phyloP scores from a whole-genome alignment of 1,284 basidiomycete genomes.

The Taiwanofungus camphoratus region DNA sequence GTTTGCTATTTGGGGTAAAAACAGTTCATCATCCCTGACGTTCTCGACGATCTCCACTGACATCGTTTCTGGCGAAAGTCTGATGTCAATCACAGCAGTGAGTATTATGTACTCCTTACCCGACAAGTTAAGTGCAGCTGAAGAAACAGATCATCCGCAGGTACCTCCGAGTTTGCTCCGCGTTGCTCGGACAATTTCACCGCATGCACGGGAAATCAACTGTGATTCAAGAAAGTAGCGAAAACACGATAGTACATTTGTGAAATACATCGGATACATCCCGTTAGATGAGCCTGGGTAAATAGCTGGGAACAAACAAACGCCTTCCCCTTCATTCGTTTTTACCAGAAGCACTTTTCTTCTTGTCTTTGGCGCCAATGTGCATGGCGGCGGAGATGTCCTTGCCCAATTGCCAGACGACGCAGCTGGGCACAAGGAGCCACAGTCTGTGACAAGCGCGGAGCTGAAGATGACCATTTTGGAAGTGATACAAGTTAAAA shows the following conservation, averaged over 20 bases:
- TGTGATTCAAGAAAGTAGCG: not conserved
- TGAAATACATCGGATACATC: not conserved
- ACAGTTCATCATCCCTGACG: too few species aligned
- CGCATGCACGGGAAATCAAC: not conserved
- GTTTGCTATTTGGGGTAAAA: too few species aligned
- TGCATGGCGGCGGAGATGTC: conserved; percentile 47
- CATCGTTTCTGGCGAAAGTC: too few species aligned
- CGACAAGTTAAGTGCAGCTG: too few species aligned
- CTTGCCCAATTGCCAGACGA: conserved; percentile 48
- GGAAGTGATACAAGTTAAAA: conserved; percentile 5
- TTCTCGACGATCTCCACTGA: too few species aligned
- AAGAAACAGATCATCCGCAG: not conserved
- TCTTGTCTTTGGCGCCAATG: conserved; percentile 27
- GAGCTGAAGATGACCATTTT: not conserved
- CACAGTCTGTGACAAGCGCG: conserved; percentile 46
- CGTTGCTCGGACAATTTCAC: not conserved
- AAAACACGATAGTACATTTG: not conserved
- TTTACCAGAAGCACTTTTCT: conserved; percentile 24
- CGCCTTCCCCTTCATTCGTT: conserved; percentile 15
- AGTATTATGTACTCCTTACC: too few species aligned
- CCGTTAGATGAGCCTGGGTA: not conserved
- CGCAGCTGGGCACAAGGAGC: conserved; percentile 62
- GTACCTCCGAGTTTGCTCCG: conserved; percentile 2
- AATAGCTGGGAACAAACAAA: conserved; percentile 2
- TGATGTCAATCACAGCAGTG: too few species aligned